Evolutionary conservation across 2,329 filamentous ascomycete genomes (phyloP), one percentile per base, ranked within the genome.

Genomic region (Diplodia mutila): DNA sequence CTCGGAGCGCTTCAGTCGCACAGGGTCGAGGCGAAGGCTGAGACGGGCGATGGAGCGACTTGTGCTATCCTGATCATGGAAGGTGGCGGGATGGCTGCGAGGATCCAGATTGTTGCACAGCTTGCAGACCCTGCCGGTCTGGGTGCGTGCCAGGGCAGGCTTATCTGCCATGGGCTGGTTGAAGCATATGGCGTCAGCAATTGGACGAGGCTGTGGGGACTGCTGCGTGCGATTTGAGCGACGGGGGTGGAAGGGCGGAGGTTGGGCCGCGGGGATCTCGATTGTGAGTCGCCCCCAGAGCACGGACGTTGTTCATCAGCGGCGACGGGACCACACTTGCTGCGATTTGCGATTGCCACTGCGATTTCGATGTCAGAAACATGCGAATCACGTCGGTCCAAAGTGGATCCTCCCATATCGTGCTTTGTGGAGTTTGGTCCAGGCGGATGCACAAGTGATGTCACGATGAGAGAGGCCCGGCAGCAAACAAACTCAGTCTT

Each of bases 41-140:
- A 63, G 29, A 6, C 8, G n/a, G 16, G 59, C 59, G n/a, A 63
- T 49, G 27, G 59, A 51, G 29, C 42, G 59, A 8, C 25, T n/a
- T 0, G 39, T 63, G 29, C 27, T 34, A 14, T 49, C 59, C 25
- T 48, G 25, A 18, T 63, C 59, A 25, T 51, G 46, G n/a, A 32
- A 49, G 29, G 59, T 63, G 29, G 59, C 39, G n/a, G 59, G 46
- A 46, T 63, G 59, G 25, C 59, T 51, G 27, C 59, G 59, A 3
- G 59, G 59, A 25, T 63, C 59, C 7, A 63, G 59, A 34, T 51
- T 63, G 59, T 63, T 63, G 59, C 59, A 63, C 46, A 51, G 25
- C 27, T 51, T 63, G 46, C 59, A 63, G 25, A n/a, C 42, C 18
- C 12, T 32, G n/a, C 21, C 16, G 8, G 7, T 32, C 59, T 63